Conservation (phyloP, 2,329 filamentous ascomycete genomes). For the Monilinia aucupariae region DNA sequence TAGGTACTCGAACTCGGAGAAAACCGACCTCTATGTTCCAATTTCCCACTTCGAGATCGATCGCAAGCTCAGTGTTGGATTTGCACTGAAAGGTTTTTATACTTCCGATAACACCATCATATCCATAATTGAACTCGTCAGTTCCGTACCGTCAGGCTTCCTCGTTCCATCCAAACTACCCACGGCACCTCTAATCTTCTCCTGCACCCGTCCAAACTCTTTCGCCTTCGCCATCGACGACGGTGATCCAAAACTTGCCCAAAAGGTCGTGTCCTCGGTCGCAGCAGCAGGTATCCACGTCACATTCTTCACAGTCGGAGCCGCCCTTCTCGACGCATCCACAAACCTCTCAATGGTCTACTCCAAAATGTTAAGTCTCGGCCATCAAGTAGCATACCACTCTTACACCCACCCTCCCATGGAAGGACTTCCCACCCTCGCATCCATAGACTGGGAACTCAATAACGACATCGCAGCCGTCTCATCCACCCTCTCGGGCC, state of each 20-base stretch:
- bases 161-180: conserved; percentile 54
- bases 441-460: conserved; percentile 57
- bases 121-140: conserved; percentile 56
- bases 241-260: conserved; percentile 53
- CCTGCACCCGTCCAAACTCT: conserved; percentile 61
- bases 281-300: conserved; percentile 57
- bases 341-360: conserved; percentile 62
- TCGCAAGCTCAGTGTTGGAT: conserved; percentile 48
- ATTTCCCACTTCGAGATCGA: conserved; percentile 61
- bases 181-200: conserved; percentile 55
- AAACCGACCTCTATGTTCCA: conserved; percentile 59
- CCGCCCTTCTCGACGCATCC: conserved; percentile 50
- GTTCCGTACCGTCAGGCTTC: conserved; percentile 46
- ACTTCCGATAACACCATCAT: conserved; percentile 46
- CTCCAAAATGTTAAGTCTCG: conserved; percentile 53
- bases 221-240: conserved; percentile 72
- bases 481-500: conserved; percentile 34
- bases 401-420: conserved; percentile 65
- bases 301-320: conserved; percentile 67
- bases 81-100: conserved; percentile 62
- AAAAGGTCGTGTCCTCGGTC: conserved; percentile 56
- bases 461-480: conserved; percentile 50
- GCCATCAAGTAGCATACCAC: conserved; percentile 65
- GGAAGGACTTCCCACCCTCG: conserved; percentile 49
- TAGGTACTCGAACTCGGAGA: conserved; percentile 47